phyloP scores from a whole-genome alignment of 176 grass and related monocot genomes.

The Avena eriantha region DNA sequence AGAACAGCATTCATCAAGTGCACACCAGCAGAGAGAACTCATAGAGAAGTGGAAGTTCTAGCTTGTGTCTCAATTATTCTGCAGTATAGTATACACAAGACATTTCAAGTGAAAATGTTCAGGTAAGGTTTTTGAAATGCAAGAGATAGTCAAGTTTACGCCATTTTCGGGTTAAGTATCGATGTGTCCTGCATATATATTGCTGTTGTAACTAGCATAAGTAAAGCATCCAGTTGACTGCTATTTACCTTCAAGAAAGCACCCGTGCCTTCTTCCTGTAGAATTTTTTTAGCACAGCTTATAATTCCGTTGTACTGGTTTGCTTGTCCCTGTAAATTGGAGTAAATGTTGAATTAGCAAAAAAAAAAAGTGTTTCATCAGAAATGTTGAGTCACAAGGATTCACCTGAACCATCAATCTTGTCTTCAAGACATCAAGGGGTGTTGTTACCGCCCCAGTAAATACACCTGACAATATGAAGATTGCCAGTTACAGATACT shows the following conservation, averaged over 20 bases:
- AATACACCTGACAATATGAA: constrained; percentile 58
- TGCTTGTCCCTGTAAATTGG: constrained; percentile 48
- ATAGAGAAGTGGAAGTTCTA: background rate
- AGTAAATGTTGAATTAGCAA: background rate
- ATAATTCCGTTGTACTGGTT: constrained; percentile 68
- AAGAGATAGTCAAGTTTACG: background rate
- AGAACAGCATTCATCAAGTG: background rate
- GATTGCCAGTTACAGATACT: background rate
- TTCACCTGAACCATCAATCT: constrained; percentile 92
- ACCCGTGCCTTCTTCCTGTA: background rate
- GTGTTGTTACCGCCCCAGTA: constrained; percentile 83
- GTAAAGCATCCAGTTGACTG: background rate
- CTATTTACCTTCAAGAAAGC: background rate
- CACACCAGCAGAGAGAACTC: background rate
- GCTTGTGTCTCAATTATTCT: background rate
- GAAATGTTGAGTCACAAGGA: constrained; percentile 25
- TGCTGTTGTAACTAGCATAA: background rate
- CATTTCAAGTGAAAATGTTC: background rate
- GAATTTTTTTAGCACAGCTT: constrained; percentile 47
- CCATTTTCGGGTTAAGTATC: background rate
- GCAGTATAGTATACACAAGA: background rate
- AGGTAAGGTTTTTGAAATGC: background rate
- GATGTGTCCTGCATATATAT: background rate
- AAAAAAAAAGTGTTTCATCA: background rate
- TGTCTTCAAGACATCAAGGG: constrained; percentile 89